Conservation (phyloP, 192 early-diverging fungal genomes). For the Gigaspora rosea region DNA sequence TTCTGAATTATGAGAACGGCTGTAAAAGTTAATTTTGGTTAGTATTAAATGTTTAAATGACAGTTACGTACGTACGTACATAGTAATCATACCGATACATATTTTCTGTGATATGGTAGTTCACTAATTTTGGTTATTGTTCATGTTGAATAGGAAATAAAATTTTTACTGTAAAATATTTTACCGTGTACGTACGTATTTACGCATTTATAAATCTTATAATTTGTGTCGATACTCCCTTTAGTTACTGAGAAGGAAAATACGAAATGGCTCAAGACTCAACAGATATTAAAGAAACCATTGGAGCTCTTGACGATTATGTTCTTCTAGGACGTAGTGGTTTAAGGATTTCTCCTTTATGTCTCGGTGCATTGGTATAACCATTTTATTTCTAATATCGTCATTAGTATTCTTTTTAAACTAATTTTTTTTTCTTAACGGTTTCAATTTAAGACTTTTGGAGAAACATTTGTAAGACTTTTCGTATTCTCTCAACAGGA, state of each 20-base stretch:
- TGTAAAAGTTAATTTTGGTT: too few relatives aligned
- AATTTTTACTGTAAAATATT: too few relatives aligned
- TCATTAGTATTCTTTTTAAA: not conserved
- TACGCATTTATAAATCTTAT: not conserved
- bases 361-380: constrained; percentile 43
- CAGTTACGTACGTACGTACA: too few relatives aligned
- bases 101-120: too few relatives aligned
- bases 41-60: too few relatives aligned
- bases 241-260: not conserved
- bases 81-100: too few relatives aligned
- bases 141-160: too few relatives aligned
- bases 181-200: not conserved
- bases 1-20: too few relatives aligned
- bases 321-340: constrained; percentile 41
- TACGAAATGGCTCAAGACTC: constrained; percentile 4
- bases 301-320: constrained; percentile 41
- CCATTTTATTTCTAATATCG: not conserved
- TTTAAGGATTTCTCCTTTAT: constrained; percentile 44
- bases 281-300: constrained; percentile 24
- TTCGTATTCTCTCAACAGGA: not conserved
- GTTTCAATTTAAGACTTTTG: constrained; percentile 35
- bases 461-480: constrained; percentile 37
- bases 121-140: too few relatives aligned
- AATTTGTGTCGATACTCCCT: not conserved
- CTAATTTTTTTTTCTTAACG: not conserved